Evolutionary conservation across 2,329 filamentous ascomycete genomes (phyloP).

Genomic region (Aspergillus intermedius): DNA sequence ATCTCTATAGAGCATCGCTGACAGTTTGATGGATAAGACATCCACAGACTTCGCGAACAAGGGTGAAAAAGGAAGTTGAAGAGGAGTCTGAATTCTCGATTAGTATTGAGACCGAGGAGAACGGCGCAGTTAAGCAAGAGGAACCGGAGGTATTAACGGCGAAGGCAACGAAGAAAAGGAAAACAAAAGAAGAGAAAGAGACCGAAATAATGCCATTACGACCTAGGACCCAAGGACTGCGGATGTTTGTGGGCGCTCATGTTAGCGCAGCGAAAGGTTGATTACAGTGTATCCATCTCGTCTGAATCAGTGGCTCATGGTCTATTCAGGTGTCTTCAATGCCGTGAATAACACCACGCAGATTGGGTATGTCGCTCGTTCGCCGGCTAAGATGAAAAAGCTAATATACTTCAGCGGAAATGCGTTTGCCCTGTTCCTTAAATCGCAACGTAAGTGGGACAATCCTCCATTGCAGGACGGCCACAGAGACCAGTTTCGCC

Average conservation of each 20-base stretch:
- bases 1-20: not conserved
- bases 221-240: slow-evolving; percentile 61
- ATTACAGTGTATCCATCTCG: slow-evolving; percentile 17
- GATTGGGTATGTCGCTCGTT: slow-evolving; percentile 51
- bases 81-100: slow-evolving; percentile 3
- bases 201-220: slow-evolving; percentile 57
- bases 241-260: slow-evolving; percentile 86
- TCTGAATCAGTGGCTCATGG: slow-evolving; percentile 1
- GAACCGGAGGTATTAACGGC: slow-evolving; percentile 48
- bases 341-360: slow-evolving; percentile 68
- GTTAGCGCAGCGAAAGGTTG: slow-evolving; percentile 81
- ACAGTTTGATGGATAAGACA: not conserved
- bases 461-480: slow-evolving; percentile 69
- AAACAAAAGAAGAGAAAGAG: slow-evolving; percentile 51
- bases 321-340: slow-evolving; percentile 70
- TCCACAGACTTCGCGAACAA: not conserved
- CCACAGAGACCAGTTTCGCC: slow-evolving; percentile 62
- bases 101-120: slow-evolving; percentile 2
- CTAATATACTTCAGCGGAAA: slow-evolving; percentile 58
- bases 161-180: slow-evolving; percentile 38
- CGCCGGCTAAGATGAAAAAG: not conserved
- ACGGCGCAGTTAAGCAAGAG: slow-evolving; percentile 12
- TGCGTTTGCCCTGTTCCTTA: slow-evolving; percentile 89
- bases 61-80: slow-evolving; percentile 14
- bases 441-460: slow-evolving; percentile 92